Conservation (phyloP, 768 basidiomycete genomes). For the Candolleomyces eurysporus region DNA sequence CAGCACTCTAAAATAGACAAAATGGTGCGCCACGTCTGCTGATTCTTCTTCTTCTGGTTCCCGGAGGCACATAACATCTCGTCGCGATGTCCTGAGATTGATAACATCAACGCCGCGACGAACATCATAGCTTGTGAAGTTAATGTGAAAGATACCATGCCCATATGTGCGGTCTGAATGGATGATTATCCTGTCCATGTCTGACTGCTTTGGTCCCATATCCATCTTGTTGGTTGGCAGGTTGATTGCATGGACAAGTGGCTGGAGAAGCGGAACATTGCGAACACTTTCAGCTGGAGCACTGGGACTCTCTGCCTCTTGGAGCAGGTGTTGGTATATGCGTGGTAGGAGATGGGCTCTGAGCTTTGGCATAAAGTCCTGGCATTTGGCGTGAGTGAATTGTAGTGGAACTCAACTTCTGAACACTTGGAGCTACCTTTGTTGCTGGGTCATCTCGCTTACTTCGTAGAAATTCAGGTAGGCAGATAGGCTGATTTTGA, state of each 20-base stretch:
- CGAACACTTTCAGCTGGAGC: neutral
- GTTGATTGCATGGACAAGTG: neutral
- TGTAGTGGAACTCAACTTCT: neutral
- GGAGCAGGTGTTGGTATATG: constrained; percentile 11
- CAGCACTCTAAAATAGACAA: constrained; percentile 21
- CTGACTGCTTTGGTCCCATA: neutral
- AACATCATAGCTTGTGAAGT: constrained; percentile 19
- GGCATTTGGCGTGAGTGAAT: neutral
- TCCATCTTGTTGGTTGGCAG: neutral
- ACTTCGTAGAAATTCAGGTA: neutral
- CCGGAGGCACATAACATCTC: constrained; percentile 2
- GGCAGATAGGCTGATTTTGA: neutral
- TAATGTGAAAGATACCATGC: constrained; percentile 11
- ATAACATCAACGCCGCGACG: constrained; percentile 15
- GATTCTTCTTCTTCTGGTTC: constrained; percentile 12
- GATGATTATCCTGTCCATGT: constrained; percentile 5
- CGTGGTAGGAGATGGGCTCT: constrained; percentile 32
- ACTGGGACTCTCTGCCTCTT: neutral
- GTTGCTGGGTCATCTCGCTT: neutral
- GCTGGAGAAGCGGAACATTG: neutral
- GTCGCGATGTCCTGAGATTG: constrained; percentile 11
- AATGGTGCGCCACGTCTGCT: constrained; percentile 10
- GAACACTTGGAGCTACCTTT: neutral
- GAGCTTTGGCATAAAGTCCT: constrained; percentile 30
- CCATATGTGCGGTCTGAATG: constrained; percentile 10